phyloP scores from a whole-genome alignment of 352 stramenopile genomes.

The Globisporangium viniferum region DNA sequence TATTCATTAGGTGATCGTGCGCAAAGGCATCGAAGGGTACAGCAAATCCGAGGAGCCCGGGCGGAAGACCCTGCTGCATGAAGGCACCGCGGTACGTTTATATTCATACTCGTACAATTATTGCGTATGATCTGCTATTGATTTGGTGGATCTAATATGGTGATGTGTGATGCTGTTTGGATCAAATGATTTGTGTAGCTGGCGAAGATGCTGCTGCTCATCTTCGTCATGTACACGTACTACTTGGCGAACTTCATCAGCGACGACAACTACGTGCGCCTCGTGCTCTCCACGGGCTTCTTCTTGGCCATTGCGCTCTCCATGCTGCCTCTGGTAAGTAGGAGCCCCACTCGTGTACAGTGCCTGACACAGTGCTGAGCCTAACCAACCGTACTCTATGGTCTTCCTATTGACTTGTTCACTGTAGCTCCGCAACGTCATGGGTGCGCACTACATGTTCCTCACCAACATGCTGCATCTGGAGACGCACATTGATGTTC shows the following conservation, averaged over 20 bases:
- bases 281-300: conserved; percentile 68
- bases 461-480: conserved; percentile 67
- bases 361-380: background rate
- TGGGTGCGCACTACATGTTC: conserved; percentile 78
- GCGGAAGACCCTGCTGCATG: conserved; percentile 61
- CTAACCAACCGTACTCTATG: background rate
- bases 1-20: conserved; percentile 39
- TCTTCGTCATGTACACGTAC: conserved; percentile 75
- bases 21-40: conserved; percentile 59
- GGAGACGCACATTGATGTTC: conserved; percentile 43
- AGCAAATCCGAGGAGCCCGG: conserved; percentile 54
- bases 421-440: conserved; percentile 57
- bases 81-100: conserved; percentile 46
- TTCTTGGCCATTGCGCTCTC: conserved; percentile 60
- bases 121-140: too few species aligned
- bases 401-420: background rate
- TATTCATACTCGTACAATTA: too few species aligned
- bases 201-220: conserved; percentile 64
- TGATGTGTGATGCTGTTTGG: background rate
- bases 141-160: background rate
- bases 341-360: background rate
- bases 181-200: conserved; percentile 20
- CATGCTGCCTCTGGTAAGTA: conserved; percentile 48
- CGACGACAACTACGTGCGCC: conserved; percentile 43
- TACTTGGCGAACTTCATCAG: conserved; percentile 54